A percentile compares a stretch with the other conserved stretches of the same genome.
phyloP scores from a whole-genome alignment of 495 filamentous ascomycete genomes.

The Podospora pseudopauciseta region DNA sequence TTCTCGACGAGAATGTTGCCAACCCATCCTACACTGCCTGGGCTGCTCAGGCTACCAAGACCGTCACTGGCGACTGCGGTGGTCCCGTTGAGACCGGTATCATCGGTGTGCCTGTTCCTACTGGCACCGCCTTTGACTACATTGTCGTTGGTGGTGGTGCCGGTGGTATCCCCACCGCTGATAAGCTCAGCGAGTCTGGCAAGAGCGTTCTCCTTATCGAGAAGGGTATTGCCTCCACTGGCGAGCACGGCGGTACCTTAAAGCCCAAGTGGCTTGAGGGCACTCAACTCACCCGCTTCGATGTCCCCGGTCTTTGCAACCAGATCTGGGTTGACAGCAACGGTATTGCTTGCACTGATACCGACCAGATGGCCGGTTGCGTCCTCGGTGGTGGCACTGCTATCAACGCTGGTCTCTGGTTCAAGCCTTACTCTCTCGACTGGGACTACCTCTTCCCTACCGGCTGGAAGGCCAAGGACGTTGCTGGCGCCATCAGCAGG shows the following conservation, averaged over 20 bases:
- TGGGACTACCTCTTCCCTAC: constrained; percentile 71
- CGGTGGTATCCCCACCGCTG: constrained; percentile 62
- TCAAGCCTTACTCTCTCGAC: constrained; percentile 50
- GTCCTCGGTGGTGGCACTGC: constrained; percentile 75
- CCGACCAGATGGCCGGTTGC: constrained; percentile 71
- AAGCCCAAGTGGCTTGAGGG: constrained; percentile 62
- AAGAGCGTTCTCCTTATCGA: constrained; percentile 64
- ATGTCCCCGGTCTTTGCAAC: constrained; percentile 75
- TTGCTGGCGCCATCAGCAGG: constrained; percentile 52
- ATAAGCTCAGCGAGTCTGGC: constrained; percentile 60
- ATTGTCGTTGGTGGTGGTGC: constrained; percentile 64
- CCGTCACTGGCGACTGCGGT: constrained; percentile 36
- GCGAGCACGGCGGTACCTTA: constrained; percentile 53
- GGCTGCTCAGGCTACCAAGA: constrained; percentile 45
- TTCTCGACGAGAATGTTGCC: constrained; percentile 38
- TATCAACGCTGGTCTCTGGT: constrained; percentile 63
- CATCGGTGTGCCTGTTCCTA: constrained; percentile 42
- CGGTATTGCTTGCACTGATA: constrained; percentile 65
- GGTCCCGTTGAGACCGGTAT: constrained; percentile 23
- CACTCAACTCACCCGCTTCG: constrained; percentile 68
- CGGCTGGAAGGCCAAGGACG: constrained; percentile 66
- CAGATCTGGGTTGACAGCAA: constrained; percentile 61
- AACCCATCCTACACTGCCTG: constrained; percentile 51
- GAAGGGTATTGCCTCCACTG: constrained; percentile 59
- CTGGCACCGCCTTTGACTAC: constrained; percentile 58